Evolutionary conservation across 106 monocot species (phyloP), one percentile per base, ranked within the genome.

Genomic region (Platanthera guangdongensis): DNA sequence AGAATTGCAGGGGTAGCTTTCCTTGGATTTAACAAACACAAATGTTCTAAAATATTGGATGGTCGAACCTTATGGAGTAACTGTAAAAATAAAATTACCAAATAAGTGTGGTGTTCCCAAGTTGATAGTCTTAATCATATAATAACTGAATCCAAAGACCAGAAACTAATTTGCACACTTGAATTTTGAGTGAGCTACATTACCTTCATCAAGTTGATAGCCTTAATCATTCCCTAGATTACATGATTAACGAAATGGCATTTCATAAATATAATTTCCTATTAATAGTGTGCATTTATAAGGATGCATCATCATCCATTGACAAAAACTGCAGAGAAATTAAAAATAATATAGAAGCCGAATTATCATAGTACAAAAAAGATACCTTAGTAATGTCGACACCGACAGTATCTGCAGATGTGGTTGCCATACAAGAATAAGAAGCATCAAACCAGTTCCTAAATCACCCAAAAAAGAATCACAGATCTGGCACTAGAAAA

Each of bases 401-500:
- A 90, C 45, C 11, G 92, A 95, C 54, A 95, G 52, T 79, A 89
- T 83, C 2, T 75, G 81, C 45, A 92, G n/a, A 78, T 90, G 80
- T 67, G 87, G 89, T 30, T 90, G 84, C 92, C 95, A 95, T 54
- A 92, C 84, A 69, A 92, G 54, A 67, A 86, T 74, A 77, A 92
- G 90, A 52, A 95, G 80, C 89, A 92, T 92, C 83, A 90, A 80
- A 54, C 88, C 90, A 68, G 84, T 90, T 22, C 95, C 95, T 95
- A 80, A 46, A 85, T 65, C 67, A 81, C 39, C 7, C 10, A 10
- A 12, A 64, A 6, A 65, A 65, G 39, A 65, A 59, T 32, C 32
- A 32, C 65, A 25, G 32, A 65, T 32, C 30, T 32, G 4, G 32
- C 25, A 4, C 25, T 65, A 32, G 32, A 55, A 65, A 65, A 65